Evolutionary conservation across 2,329 filamentous ascomycete species (phyloP), one percentile per base, ranked within the genome.

Genomic region (Malbranchea cinnamomea): DNA sequence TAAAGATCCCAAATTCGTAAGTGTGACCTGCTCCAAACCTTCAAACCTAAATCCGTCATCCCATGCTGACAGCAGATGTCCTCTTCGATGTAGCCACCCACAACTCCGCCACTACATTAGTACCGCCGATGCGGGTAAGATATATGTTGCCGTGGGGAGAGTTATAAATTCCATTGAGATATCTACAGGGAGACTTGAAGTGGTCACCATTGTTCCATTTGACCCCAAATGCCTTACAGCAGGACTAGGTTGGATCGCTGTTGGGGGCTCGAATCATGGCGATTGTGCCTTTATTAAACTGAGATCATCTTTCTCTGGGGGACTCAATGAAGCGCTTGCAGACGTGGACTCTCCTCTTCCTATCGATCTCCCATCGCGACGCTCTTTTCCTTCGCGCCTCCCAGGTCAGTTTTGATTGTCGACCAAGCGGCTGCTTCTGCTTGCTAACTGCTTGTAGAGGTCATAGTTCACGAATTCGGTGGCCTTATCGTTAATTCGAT

Each of bases 181-280:
- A 35, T 68, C 57, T 36, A 74, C 69, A 41, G 72, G 64, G 51
- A 78, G 74, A 63, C 75, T 71, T 59, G 80, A 78, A 57, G 77
- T 69, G 37, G 71, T 81, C 52, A 81, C 72, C 30, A 62, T 74
- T 17, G 63, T 85, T 41, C 73, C 65, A 41, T 89, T 75, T 29
- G 65, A 71, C 35, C 68, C 85, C n/a, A 71, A 81, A 57, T 95
- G 87, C 53, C 70, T 94, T 5, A 78, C 82, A n/a, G 79, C 82
- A 5, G 77, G 74, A 31, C 71, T 80, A 45, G 84, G 84, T 30
- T 95, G 82, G 78, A 68, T 95, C 21, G 93, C 82, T 45, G 81
- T 85, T 26, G 89, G 87, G 26, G 87, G 87, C 23, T 65, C 67
- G 35, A 78, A 92, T 45, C 72, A 74, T 41, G 89, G 89, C 34